Percentiles rank a stretch among this genome's conserved stretches.
Conservation (phyloP, 2,329 filamentous ascomycete genomes). For the Verticillium nonalfalfae region DNA sequence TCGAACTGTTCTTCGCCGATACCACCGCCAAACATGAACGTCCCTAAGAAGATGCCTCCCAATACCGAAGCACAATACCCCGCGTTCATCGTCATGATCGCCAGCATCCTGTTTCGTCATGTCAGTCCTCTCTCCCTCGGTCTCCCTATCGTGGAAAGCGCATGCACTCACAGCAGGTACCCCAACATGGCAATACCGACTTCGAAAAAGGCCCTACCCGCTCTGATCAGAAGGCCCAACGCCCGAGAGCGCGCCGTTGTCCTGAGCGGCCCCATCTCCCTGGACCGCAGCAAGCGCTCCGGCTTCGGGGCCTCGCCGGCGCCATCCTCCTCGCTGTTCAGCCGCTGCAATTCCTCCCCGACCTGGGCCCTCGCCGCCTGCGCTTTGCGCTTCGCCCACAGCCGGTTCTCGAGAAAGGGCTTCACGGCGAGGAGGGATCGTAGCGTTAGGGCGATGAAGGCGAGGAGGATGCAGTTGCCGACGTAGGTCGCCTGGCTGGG, state of each 20-base stretch:
- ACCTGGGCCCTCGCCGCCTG: background rate
- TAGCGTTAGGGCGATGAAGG: background rate
- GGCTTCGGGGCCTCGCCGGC: background rate
- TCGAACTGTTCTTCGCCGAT: slow-evolving; percentile 4
- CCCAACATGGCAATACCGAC: slow-evolving; percentile 24
- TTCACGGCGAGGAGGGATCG: slow-evolving; percentile 6
- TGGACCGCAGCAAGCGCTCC: background rate
- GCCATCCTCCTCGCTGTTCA: background rate
- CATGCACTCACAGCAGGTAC: slow-evolving; percentile 67
- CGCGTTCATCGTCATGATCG: slow-evolving; percentile 74
- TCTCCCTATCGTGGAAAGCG: too few species aligned
- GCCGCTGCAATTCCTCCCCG: background rate
- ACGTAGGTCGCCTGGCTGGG: slow-evolving; percentile 1
- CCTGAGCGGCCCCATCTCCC: background rate
- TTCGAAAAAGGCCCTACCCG: background rate
- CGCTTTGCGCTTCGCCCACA: background rate
- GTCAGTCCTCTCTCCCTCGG: too few species aligned
- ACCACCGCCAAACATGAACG: slow-evolving; percentile 54
- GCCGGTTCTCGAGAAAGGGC: background rate
- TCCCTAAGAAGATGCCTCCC: slow-evolving; percentile 67
- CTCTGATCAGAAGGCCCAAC: background rate
- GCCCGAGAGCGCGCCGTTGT: background rate
- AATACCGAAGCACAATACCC: slow-evolving; percentile 70
- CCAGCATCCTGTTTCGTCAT: slow-evolving; percentile 59
- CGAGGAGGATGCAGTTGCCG: slow-evolving; percentile 2